Evolutionary conservation across 331 rosid species (phyloP).

Genomic region (Quercus lobata): DNA sequence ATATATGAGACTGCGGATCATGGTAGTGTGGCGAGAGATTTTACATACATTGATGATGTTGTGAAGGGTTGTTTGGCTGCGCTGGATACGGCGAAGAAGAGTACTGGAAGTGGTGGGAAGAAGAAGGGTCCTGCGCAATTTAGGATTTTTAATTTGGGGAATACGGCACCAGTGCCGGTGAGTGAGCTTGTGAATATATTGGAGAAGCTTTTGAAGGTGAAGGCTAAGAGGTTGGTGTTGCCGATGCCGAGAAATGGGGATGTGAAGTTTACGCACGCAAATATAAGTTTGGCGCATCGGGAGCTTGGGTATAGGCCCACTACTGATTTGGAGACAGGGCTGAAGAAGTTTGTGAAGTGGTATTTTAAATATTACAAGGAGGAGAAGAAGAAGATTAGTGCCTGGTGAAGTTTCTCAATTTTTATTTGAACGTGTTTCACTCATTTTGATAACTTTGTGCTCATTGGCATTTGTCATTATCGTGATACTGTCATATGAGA

Average conservation of each 20-base stretch:
- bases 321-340: slow-evolving; percentile 70
- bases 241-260: slow-evolving; percentile 85
- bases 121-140: slow-evolving; percentile 71
- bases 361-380: slow-evolving; percentile 45
- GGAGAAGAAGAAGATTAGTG: slow-evolving; percentile 36
- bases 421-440: not conserved
- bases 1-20: slow-evolving; percentile 60
- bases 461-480: not conserved
- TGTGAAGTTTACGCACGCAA: slow-evolving; percentile 79
- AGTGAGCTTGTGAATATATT: slow-evolving; percentile 59
- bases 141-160: slow-evolving; percentile 74
- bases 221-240: slow-evolving; percentile 61
- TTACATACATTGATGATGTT: slow-evolving; percentile 78
- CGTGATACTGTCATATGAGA: slow-evolving; percentile 4
- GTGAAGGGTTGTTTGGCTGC: slow-evolving; percentile 79
- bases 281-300: slow-evolving; percentile 60
- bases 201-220: slow-evolving; percentile 77
- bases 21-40: slow-evolving; percentile 77
- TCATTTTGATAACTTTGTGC: not conserved
- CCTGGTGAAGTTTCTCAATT: slow-evolving; percentile 46
- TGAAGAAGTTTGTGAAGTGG: slow-evolving; percentile 81
- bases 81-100: slow-evolving; percentile 74
- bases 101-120: slow-evolving; percentile 87
- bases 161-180: slow-evolving; percentile 80
- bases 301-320: slow-evolving; percentile 69